A percentile compares a stretch with the other conserved stretches of the same genome.
These are phyloP conservation scores for Lentinula guzmanii DNA, from an alignment of 768 basidiomycete species.

Conservation along the genomic window DNA sequence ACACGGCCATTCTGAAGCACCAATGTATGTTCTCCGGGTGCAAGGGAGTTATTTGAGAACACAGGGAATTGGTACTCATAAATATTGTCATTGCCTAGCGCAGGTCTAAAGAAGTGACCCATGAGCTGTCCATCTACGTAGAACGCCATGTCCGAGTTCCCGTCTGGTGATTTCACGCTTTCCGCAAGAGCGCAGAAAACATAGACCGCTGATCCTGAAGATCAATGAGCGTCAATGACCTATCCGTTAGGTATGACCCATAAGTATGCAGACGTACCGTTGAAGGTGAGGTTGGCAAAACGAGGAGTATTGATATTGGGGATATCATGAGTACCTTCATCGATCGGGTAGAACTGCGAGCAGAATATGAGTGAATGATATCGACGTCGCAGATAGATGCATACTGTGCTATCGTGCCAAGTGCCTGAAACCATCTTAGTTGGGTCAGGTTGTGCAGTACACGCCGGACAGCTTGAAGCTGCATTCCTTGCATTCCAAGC, in stretches of 20 bases:
- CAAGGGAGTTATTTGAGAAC: conserved; percentile 22
- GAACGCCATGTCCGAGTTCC: conserved; percentile 26
- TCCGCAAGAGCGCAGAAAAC: conserved; percentile 32
- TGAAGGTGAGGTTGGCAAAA: conserved; percentile 25
- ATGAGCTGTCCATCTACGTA: conserved; percentile 24
- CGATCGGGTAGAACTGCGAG: conserved; percentile 9
- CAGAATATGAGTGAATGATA: neutral
- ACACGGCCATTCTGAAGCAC: conserved; percentile 25
- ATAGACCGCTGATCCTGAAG: conserved; percentile 26
- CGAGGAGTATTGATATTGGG: conserved; percentile 14
- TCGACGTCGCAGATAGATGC: conserved; percentile 7
- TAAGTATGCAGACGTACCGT: conserved; percentile 20
- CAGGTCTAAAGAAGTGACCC: conserved; percentile 13
- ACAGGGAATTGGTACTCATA: conserved; percentile 31
- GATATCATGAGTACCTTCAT: conserved; percentile 7
- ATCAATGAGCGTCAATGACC: neutral
- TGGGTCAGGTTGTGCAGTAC: conserved; percentile 14
- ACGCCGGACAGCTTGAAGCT: conserved; percentile 9
- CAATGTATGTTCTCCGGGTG: conserved; percentile 22
- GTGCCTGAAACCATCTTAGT: conserved; percentile 10
- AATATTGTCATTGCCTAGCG: conserved; percentile 6
- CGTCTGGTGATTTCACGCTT: conserved; percentile 15
- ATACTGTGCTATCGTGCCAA: conserved; percentile 18
- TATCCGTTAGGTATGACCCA: neutral
- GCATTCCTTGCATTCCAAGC: conserved; percentile 14